phyloP scores from a whole-genome alignment of 108 stramenopile genomes.

The Tribonema minus region DNA sequence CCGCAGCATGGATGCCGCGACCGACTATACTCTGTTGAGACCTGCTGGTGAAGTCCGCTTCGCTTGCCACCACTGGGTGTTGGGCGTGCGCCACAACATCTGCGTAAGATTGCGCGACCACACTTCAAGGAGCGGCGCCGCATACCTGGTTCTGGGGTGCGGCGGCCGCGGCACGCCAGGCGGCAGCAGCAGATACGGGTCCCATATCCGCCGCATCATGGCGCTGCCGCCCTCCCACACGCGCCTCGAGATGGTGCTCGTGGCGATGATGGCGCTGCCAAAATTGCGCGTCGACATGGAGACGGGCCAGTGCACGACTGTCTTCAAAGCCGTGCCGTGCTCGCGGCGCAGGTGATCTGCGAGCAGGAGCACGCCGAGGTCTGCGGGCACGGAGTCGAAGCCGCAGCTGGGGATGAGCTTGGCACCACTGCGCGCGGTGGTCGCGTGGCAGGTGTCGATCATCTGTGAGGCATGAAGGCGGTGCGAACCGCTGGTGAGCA shows the following conservation, averaged over 20 bases:
- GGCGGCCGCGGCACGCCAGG: background rate
- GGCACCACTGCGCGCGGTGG: slow-evolving; percentile 30
- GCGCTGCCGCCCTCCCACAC: background rate
- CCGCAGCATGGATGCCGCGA: no score
- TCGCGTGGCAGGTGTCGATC: slow-evolving; percentile 20
- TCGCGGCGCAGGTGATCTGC: slow-evolving; percentile 26
- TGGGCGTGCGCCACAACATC: no score
- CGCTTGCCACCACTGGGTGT: no score
- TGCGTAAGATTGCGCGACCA: no score
- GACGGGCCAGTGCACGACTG: slow-evolving; percentile 11
- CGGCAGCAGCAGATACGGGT: background rate
- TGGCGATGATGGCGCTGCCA: no score
- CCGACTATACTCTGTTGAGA: no score
- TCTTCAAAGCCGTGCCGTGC: slow-evolving; percentile 1
- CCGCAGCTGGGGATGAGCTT: slow-evolving; percentile 35
- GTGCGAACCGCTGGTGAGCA: no score
- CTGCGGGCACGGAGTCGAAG: slow-evolving; percentile 38
- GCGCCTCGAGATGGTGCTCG: background rate
- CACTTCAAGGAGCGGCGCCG: no score
- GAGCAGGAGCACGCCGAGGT: slow-evolving; percentile 33
- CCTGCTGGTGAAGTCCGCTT: no score
- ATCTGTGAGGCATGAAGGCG: background rate
- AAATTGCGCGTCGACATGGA: no score
- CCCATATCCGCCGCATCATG: background rate
- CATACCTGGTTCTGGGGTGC: no score